A percentile compares a stretch with the other conserved stretches of the same genome.
Evolutionary conservation across 331 rosid species (phyloP).

Genomic region (Quercus lobata): DNA sequence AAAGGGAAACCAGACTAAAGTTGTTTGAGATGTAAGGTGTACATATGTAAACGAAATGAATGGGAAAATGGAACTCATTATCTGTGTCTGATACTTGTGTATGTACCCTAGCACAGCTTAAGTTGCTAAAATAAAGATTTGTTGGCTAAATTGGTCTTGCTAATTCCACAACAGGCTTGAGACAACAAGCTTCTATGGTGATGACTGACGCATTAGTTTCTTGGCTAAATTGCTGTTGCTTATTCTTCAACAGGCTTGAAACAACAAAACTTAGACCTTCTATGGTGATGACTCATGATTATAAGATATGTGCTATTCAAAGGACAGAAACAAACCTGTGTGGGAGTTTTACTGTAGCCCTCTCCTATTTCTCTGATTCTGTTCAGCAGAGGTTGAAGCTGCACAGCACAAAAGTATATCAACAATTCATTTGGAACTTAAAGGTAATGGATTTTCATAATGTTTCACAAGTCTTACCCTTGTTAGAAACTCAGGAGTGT

Average conservation of each 20-base stretch:
- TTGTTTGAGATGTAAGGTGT: background rate
- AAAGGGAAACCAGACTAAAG: background rate
- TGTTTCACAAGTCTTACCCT: conserved; percentile 36
- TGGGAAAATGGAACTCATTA: background rate
- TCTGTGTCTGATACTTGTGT: background rate
- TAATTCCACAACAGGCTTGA: background rate
- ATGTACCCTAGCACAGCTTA: background rate
- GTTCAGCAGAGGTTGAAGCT: conserved; percentile 80
- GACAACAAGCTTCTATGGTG: no score
- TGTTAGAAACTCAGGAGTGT: conserved; percentile 67
- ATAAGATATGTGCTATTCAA: background rate
- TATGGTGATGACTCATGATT: background rate
- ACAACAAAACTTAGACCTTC: background rate
- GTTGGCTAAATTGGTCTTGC: background rate
- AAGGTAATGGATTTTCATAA: background rate
- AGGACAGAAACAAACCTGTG: conserved; percentile 54
- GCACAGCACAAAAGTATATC: conserved; percentile 29
- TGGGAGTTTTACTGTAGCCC: conserved; percentile 58
- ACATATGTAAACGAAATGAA: background rate
- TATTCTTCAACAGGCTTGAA: background rate
- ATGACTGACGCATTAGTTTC: no score
- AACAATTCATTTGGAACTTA: conserved; percentile 13
- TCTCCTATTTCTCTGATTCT: conserved; percentile 54
- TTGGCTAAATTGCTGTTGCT: background rate
- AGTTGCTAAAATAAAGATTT: background rate